A percentile compares a stretch with the other conserved stretches of the same genome.
Conservation (phyloP, 2,329 filamentous ascomycete species). For the Verticillium isaacii region DNA sequence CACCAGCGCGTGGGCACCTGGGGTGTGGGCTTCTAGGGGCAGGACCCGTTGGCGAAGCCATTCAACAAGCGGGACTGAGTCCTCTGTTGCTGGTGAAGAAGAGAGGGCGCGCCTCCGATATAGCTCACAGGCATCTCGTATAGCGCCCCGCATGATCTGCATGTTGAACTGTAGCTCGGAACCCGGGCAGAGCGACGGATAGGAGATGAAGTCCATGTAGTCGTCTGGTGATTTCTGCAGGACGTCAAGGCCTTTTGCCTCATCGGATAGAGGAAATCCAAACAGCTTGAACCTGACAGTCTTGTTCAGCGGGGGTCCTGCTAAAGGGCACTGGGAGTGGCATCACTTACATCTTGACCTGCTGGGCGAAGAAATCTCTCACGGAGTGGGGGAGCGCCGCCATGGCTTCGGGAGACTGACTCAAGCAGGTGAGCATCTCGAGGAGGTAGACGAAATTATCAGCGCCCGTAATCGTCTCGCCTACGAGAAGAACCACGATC, state of each 20-base stretch:
- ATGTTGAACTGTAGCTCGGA: constrained; percentile 16
- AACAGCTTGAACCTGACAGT: constrained; percentile 23
- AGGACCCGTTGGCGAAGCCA: constrained; percentile 23
- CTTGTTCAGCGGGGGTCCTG: background rate
- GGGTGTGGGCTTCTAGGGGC: constrained; percentile 18
- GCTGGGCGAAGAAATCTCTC: constrained; percentile 22
- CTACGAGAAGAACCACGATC: constrained; percentile 30
- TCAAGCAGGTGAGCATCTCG: constrained; percentile 28
- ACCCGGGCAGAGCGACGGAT: constrained; percentile 4
- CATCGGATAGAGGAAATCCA: constrained; percentile 20
- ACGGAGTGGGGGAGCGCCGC: constrained; percentile 11
- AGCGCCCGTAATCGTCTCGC: constrained; percentile 34
- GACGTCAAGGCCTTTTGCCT: constrained; percentile 19
- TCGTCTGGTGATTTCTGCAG: constrained; percentile 14
- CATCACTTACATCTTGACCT: constrained; percentile 23
- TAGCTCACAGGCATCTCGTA: constrained; percentile 19
- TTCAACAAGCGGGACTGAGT: constrained; percentile 23
- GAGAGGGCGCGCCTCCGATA: constrained; percentile 18
- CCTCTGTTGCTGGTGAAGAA: constrained; percentile 4
- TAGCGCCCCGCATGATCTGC: constrained; percentile 16
- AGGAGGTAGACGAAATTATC: constrained; percentile 29
- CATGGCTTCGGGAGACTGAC: constrained; percentile 14
- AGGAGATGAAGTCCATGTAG: constrained; percentile 22
- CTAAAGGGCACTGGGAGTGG: background rate
- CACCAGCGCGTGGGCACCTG: constrained; percentile 31